A percentile compares a stretch with the other conserved stretches of the same genome.
Evolutionary conservation across 2,329 filamentous ascomycete genomes (phyloP).

Genomic region (Penicillium sp.): DNA sequence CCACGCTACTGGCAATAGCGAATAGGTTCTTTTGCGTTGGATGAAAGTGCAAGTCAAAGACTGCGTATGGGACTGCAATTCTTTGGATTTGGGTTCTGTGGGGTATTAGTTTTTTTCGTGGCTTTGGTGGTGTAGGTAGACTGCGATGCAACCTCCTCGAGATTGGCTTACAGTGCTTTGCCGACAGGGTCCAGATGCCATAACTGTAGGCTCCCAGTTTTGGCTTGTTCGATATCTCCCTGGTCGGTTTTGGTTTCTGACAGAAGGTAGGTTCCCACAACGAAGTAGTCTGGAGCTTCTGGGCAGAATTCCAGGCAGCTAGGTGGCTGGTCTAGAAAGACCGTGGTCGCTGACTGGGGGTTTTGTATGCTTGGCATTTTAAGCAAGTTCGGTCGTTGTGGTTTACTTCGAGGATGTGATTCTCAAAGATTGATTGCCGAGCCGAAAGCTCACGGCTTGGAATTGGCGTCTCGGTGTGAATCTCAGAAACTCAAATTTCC

Average conservation of each 20-base stretch:
- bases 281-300: conserved; percentile 61
- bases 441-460: too few relatives aligned
- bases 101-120: conserved; percentile 13
- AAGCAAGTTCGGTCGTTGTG: neutral
- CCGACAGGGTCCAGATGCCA: conserved; percentile 53
- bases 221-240: conserved; percentile 53
- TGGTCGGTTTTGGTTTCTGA: conserved; percentile 33
- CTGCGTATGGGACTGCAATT: conserved; percentile 66
- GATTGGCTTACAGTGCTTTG: conserved; percentile 30
- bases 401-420: neutral
- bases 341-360: conserved; percentile 34
- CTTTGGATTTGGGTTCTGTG: conserved; percentile 60
- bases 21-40: conserved; percentile 59
- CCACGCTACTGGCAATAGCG: conserved; percentile 74
- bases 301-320: conserved; percentile 49
- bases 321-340: conserved; percentile 45
- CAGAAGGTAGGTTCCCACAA: conserved; percentile 84
- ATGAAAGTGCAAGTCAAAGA: conserved; percentile 84
- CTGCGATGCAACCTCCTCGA: neutral
- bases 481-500: too few relatives aligned
- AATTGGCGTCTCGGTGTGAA: too few relatives aligned
- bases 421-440: neutral
- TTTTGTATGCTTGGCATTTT: conserved; percentile 24
- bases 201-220: conserved; percentile 73
- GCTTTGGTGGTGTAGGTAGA: neutral